Percentiles rank a stretch among this genome's conserved stretches.
Evolutionary conservation across 192 early-diverging fungal genomes (phyloP).

Genomic region (Irineochytrium annulatum): DNA sequence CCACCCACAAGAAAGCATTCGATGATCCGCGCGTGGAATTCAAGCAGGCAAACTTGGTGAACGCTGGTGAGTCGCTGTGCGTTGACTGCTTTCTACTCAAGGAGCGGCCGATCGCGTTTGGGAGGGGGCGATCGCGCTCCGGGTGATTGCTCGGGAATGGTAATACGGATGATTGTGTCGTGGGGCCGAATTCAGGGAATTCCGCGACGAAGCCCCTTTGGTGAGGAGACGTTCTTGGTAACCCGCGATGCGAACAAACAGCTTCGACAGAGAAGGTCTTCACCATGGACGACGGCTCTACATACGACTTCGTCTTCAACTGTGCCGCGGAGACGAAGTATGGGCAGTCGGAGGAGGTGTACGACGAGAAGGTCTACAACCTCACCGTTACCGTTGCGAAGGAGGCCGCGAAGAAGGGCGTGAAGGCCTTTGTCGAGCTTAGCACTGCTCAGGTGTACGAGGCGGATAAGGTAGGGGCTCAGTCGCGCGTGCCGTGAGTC

Average conservation of each 20-base stretch:
- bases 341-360: constrained; percentile 75
- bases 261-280: constrained; percentile 72
- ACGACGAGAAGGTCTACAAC: constrained; percentile 73
- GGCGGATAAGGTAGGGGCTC: constrained; percentile 53
- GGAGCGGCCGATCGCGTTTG: too few relatives aligned
- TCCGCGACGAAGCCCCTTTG: background rate
- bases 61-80: constrained; percentile 61
- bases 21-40: constrained; percentile 67
- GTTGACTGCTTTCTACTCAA: background rate
- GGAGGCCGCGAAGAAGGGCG: constrained; percentile 72
- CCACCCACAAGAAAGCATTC: constrained; percentile 61
- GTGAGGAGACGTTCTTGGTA: constrained; percentile 13
- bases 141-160: background rate
- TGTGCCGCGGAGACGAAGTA: constrained; percentile 93
- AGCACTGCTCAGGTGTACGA: constrained; percentile 94
- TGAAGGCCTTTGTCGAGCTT: constrained; percentile 75
- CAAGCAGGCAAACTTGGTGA: constrained; percentile 71
- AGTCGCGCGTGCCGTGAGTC: constrained; percentile 3
- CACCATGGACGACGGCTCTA: constrained; percentile 56
- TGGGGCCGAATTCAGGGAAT: background rate
- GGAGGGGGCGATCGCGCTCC: too few relatives aligned
- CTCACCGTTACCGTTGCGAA: constrained; percentile 73
- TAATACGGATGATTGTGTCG: background rate
- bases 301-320: constrained; percentile 92
- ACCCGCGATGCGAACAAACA: too few relatives aligned